A percentile compares a stretch with the other conserved stretches of the same genome.
Conservation (phyloP, 2,329 filamentous ascomycete species). For the Claviceps sp. region DNA sequence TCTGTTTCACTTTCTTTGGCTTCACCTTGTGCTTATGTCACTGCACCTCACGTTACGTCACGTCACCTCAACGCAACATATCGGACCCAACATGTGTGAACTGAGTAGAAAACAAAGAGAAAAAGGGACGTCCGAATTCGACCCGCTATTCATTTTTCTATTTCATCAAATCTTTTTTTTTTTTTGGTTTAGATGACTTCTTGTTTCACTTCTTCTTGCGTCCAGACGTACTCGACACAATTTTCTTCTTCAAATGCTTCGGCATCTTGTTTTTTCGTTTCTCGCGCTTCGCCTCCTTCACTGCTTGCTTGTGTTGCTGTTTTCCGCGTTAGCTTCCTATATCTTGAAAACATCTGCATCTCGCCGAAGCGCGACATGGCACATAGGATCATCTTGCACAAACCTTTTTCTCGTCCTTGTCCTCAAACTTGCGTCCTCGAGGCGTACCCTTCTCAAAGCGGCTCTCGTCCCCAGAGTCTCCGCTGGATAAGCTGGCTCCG, state of each 20-base stretch:
- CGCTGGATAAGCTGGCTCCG: slow-evolving; percentile 32
- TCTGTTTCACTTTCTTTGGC: no score
- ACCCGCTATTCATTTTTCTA: no score
- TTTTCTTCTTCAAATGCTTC: slow-evolving; percentile 86
- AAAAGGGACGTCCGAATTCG: no score
- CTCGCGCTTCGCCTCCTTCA: slow-evolving; percentile 92
- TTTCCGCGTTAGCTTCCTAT: background rate
- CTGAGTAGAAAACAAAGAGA: no score
- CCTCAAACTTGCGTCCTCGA: slow-evolving; percentile 72
- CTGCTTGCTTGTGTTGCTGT: slow-evolving; percentile 63
- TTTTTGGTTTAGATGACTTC: background rate
- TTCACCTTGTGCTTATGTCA: no score
- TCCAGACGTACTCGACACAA: slow-evolving; percentile 50
- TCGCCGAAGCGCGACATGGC: no score
- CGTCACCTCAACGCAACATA: no score
- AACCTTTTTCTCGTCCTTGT: slow-evolving; percentile 80
- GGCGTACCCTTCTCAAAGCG: slow-evolving; percentile 54
- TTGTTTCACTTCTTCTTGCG: slow-evolving; percentile 39
- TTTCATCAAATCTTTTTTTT: no score
- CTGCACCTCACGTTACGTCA: no score
- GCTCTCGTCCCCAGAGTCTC: slow-evolving; percentile 34
- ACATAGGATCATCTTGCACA: slow-evolving; percentile 5
- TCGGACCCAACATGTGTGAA: no score
- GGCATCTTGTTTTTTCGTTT: slow-evolving; percentile 92
- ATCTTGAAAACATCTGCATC: no score